Percentiles rank a stretch among this genome's conserved stretches.
Conservation (phyloP, 2,329 filamentous ascomycete species). For the Akanthomyces muscarius region DNA sequence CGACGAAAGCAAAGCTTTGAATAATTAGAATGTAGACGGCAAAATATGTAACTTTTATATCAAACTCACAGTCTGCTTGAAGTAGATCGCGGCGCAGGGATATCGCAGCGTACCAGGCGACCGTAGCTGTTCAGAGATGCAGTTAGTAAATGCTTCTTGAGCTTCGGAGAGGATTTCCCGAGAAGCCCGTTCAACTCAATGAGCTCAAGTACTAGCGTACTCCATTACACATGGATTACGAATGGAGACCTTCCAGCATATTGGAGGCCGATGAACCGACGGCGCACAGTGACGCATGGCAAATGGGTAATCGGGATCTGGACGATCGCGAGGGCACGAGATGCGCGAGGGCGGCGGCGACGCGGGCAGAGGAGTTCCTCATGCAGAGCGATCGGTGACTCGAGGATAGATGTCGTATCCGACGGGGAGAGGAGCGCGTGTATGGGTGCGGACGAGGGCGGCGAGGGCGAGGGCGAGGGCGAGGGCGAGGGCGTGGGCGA, state of each 20-base stretch:
- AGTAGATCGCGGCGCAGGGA: constrained; percentile 90
- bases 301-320: background rate
- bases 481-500: constrained; percentile 33
- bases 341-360: constrained; percentile 9
- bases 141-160: constrained; percentile 44
- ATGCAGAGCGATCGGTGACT: constrained; percentile 34
- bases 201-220: constrained; percentile 8
- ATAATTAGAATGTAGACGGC: background rate
- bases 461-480: constrained; percentile 35
- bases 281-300: background rate
- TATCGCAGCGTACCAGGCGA: constrained; percentile 95
- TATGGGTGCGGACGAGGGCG: constrained; percentile 44
- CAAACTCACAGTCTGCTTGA: constrained; percentile 86
- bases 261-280: background rate
- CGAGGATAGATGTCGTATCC: constrained; percentile 25
- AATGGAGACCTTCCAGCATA: constrained; percentile 2
- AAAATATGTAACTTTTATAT: background rate
- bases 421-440: constrained; percentile 23
- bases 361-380: constrained; percentile 29
- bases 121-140: constrained; percentile 67
- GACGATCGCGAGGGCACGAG: constrained; percentile 9
- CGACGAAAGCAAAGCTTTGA: constrained; percentile 87
- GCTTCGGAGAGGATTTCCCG: constrained; percentile 1
- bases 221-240: constrained; percentile 9
- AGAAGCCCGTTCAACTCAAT: constrained; percentile 11